Evolutionary conservation across 305 asterid species (phyloP), one percentile per base, ranked within the genome.

Genomic region (Rubia balearica): DNA sequence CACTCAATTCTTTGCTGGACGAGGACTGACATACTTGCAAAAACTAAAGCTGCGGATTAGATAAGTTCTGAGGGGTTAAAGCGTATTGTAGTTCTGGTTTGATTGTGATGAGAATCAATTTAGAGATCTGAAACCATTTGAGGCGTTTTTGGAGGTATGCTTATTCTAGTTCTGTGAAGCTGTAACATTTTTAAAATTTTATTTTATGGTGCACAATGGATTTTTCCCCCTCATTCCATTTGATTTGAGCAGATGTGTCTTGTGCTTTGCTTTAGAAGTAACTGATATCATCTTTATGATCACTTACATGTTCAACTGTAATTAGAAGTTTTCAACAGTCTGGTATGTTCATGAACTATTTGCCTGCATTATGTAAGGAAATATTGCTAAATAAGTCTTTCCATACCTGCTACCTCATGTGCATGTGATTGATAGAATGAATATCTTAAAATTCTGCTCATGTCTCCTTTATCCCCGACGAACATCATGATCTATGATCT

Each of bases 141-240:
- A 81, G 85, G 66, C 84, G 80, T 83, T 89, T 85, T 87, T 87
- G 51, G 83, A 87, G 87, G 84, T 75, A 78, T 67, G 83, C 71
- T 78, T 77, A 80, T 78, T 81, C 42, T 11, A 55, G 71, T 76
- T 78, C 77, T 56, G 33, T 33, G 70, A 51, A 24, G 71, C 46
- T n/a, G 55, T 81, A 71, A 68, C 70, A 74, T 65, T 61, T 69
- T 74, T 75, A 76, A 55, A 77, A 62, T 71, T 65, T 65, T 11
- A 68, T 73, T 74, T 74, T 72, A 73, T 81, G 81, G 75, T 75
- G 67, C 68, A 79, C 75, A 70, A 75, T 78, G 80, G 78, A 77
- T 12, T 41, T 8, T 10, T 27, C 67, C 48, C 14, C n/a, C 38
- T 41, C 48, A 0, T 56, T 67, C 42, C 11, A 14, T 14, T 24